These are phyloP conservation scores for Noccaea caerulescens DNA, from an alignment of 345 rosid genomes.

Conservation along the genomic window DNA sequence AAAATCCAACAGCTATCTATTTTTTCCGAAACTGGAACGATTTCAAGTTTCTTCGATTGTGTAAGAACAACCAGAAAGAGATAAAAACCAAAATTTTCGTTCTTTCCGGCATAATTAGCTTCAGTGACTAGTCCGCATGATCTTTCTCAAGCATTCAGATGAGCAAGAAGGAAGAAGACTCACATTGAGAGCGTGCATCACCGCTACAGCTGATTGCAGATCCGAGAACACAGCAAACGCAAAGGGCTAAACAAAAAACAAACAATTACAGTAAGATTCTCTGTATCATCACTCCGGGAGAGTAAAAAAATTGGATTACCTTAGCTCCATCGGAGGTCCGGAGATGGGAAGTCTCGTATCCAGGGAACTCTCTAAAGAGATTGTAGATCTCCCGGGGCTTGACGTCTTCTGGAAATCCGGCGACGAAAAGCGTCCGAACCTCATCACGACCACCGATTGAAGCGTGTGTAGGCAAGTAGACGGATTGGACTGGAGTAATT, in stretches of 20 bases:
- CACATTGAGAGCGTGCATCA: constrained; percentile 81
- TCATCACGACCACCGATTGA: constrained; percentile 48
- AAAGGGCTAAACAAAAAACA: constrained; percentile 58
- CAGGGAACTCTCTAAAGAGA: constrained; percentile 84
- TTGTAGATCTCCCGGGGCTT: constrained; percentile 88
- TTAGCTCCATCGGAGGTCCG: constrained; percentile 55
- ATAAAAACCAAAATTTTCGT: not conserved
- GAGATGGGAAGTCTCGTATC: constrained; percentile 87
- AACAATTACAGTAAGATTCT: constrained; percentile 9
- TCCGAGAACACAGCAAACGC: constrained; percentile 84
- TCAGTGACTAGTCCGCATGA: not conserved
- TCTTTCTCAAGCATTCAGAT: not conserved
- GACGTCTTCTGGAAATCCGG: constrained; percentile 88
- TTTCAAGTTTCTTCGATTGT: not conserved
- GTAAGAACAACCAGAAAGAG: constrained; percentile 11
- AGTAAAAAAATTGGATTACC: constrained; percentile 4
- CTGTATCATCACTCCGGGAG: not conserved
- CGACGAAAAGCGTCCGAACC: constrained; percentile 85
- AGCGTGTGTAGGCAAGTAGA: constrained; percentile 46
- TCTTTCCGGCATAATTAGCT: constrained; percentile 6
- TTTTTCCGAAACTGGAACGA: not conserved
- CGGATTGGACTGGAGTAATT: constrained; percentile 40
- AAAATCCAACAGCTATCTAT: not conserved
- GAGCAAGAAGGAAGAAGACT: constrained; percentile 34
- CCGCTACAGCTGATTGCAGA: constrained; percentile 74